Evolutionary conservation across 306 rosid species (phyloP), one percentile per base, ranked within the genome.

Genomic region (Crotalaria pallida): DNA sequence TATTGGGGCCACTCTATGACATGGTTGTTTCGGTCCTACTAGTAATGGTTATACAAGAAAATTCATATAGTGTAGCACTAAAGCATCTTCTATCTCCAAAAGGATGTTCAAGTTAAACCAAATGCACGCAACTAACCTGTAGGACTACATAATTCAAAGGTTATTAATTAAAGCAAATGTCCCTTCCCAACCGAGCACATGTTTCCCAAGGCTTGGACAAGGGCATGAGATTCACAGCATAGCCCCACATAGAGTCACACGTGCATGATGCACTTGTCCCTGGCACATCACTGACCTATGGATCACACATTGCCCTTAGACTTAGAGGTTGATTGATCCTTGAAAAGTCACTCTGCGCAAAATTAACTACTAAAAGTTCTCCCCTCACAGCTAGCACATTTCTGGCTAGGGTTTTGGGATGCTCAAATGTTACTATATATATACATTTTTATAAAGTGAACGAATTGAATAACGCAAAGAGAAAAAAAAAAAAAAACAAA

Each of bases 151-250:
- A 53, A 23, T 33, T 29, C 22, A 17, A 59, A 56, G 13, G 11
- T 9, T 56, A 34, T 75, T 57, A 44, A 61, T 44, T 26, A 72
- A 67, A 53, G 18, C 24, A 26, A 49, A 45, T 81, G 90, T 83
- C 51, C 41, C 80, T 74, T 52, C 70, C 90, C 84, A 81, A 81
- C 87, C 85, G 69, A 67, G 76, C 85, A 86, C 38, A 71, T 75
- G 80, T 65, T 82, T 84, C 73, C 49, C 36, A 26, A n/a, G 62
- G 15, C 44, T 38, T 71, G 19, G 77, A 79, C 83, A 83, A 48
- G 16, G 23, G 22, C 78, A 60, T 68, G 69, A 77, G 67, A 81
- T 52, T 38, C 68, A 19, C 51, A 40, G 36, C 65, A 57, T 27
- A 65, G 48, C 65, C 85, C 73, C 27, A 77, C 84, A 74, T 55